Conservation (phyloP, 208 protist genomes). For the Plasmodiophora brassicae region DNA sequence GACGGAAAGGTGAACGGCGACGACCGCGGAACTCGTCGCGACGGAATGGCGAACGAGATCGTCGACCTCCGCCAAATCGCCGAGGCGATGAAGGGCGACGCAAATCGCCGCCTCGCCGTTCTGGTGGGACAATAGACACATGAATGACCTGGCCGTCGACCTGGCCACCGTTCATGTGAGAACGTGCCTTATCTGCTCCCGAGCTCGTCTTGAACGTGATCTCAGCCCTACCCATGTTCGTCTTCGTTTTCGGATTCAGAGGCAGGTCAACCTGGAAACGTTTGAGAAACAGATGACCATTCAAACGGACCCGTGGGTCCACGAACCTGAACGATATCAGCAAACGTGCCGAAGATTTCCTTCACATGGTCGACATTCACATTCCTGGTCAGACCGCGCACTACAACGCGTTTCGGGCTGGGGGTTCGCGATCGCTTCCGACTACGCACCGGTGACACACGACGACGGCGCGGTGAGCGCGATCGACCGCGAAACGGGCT, state of each 20-base stretch:
- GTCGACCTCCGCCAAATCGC: background rate
- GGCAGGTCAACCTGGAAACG: background rate
- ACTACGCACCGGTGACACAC: background rate
- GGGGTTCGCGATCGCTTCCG: background rate
- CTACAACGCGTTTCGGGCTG: background rate
- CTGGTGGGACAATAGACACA: background rate
- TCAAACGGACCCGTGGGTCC: too few species aligned
- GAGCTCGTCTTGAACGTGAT: background rate
- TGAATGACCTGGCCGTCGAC: background rate
- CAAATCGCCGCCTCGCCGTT: background rate
- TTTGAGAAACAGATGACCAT: too few species aligned
- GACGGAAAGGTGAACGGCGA: too few species aligned
- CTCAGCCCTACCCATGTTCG: background rate
- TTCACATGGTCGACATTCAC: slow-evolving; percentile 2
- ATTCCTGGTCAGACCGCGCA: background rate
- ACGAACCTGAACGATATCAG: slow-evolving; percentile 2
- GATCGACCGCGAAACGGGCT: background rate
- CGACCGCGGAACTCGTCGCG: too few species aligned
- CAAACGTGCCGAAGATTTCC: slow-evolving; percentile 19
- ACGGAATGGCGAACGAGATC: background rate
- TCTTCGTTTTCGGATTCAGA: slow-evolving; percentile 13
- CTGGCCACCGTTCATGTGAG: background rate
- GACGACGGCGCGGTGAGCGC: background rate
- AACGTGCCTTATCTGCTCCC: background rate
- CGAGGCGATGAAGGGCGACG: background rate